A percentile compares a stretch with the other conserved stretches of the same genome.
These are phyloP conservation scores for Fusarium luffae DNA, from an alignment of 2,329 filamentous ascomycete species.

Conservation along the genomic window DNA sequence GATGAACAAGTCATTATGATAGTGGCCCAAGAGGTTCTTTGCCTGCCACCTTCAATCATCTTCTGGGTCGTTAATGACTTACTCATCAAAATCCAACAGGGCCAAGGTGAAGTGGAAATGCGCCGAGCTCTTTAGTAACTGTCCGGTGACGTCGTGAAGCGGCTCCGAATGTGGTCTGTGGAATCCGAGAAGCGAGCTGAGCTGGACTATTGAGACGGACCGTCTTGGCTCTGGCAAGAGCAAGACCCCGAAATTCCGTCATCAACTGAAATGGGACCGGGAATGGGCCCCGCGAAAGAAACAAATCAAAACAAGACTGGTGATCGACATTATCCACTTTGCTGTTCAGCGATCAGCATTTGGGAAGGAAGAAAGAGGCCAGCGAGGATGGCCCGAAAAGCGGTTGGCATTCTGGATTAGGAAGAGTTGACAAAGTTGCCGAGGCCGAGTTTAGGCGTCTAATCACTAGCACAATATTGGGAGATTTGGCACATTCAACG, in stretches of 20 bases:
- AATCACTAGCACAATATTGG: not conserved
- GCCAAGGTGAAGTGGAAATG: constrained; percentile 6
- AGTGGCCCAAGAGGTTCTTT: constrained; percentile 1
- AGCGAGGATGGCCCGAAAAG: constrained; percentile 5
- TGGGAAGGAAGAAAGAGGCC: constrained; percentile 10
- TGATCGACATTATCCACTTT: constrained; percentile 33
- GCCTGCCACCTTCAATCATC: constrained; percentile 1
- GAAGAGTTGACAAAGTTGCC: constrained; percentile 16
- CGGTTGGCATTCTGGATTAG: constrained; percentile 15
- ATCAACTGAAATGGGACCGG: constrained; percentile 12
- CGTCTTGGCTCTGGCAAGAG: constrained; percentile 6
- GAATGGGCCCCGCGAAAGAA: constrained; percentile 4
- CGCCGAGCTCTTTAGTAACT: constrained; percentile 2
- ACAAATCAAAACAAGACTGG: constrained; percentile 13
- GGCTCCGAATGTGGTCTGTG: not conserved
- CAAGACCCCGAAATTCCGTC: constrained; percentile 24
- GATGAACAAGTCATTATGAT: constrained; percentile 11
- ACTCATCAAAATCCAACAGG: constrained; percentile 11
- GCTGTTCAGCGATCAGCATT: constrained; percentile 19
- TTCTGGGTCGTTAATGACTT: constrained; percentile 1
- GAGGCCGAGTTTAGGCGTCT: constrained; percentile 16
- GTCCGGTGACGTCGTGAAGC: constrained; percentile 26
- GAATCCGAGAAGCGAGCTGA: not conserved
- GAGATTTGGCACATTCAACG: not conserved
- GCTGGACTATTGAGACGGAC: constrained; percentile 8